phyloP scores from a whole-genome alignment of 192 early-diverging fungal genomes.

The Podila verticillata region DNA sequence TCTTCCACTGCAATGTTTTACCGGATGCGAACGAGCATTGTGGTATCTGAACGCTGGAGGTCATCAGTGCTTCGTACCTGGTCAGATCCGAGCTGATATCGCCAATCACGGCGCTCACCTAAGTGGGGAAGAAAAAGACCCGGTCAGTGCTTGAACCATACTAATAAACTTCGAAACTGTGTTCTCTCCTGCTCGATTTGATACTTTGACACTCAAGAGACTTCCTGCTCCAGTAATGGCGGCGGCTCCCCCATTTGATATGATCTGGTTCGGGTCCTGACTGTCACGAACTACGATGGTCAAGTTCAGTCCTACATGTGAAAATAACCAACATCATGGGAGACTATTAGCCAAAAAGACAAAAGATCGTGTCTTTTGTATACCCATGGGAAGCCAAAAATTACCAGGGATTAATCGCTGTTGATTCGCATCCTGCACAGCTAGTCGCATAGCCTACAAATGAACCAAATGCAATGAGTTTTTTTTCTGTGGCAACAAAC shows the following conservation, averaged over 20 bases:
- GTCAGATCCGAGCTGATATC: constrained; percentile 57
- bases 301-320: constrained; percentile 9
- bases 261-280: constrained; percentile 10
- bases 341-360: too few species aligned
- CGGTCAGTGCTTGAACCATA: constrained; percentile 1
- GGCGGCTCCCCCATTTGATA: constrained; percentile 8
- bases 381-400: too few species aligned
- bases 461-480: not conserved
- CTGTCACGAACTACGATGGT: constrained; percentile 26
- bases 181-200: too few species aligned
- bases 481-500: not conserved
- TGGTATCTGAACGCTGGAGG: constrained; percentile 51
- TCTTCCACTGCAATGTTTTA: not conserved
- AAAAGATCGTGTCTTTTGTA: too few species aligned
- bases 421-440: constrained; percentile 54
- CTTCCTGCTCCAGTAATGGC: too few species aligned
- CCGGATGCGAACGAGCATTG: constrained; percentile 60
- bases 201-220: too few species aligned
- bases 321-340: too few species aligned
- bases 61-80: constrained; percentile 57
- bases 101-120: constrained; percentile 59
- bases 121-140: not conserved
- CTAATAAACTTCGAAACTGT: too few species aligned
- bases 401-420: constrained; percentile 48
- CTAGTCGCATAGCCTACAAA: constrained; percentile 54